These are phyloP conservation scores for Huiozyma naganishii DNA, from an alignment of 805 yeast genomes.

Conservation along the genomic window DNA sequence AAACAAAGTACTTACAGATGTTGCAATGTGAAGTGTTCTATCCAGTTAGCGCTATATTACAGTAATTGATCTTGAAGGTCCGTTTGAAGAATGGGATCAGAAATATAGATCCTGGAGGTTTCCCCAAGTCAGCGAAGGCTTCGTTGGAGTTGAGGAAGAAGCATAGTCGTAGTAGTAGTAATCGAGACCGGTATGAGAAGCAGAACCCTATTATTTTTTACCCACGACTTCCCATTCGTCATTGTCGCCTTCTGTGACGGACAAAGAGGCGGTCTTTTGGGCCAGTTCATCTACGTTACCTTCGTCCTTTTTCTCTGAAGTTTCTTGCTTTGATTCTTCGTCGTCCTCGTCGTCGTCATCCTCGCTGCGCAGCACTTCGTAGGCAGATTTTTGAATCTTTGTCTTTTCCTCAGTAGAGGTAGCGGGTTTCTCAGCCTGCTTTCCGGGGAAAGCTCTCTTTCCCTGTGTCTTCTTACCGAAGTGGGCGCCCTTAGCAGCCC, in stretches of 20 bases:
- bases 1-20: too few species aligned
- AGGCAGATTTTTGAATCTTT: constrained; percentile 35
- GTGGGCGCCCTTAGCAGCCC: constrained; percentile 28
- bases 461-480: constrained; percentile 26
- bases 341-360: constrained; percentile 41
- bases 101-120: too few species aligned
- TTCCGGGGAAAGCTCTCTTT: not conserved
- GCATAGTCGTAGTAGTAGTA: too few species aligned
- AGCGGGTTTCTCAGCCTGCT: not conserved
- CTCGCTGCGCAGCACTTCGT: constrained; percentile 39
- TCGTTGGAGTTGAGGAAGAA: too few species aligned
- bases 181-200: not conserved
- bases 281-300: constrained; percentile 20
- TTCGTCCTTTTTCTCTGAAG: constrained; percentile 8
- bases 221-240: constrained; percentile 40
- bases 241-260: constrained; percentile 29
- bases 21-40: too few species aligned
- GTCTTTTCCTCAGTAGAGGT: constrained; percentile 24
- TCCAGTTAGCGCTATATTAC: too few species aligned
- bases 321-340: constrained; percentile 10
- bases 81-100: too few species aligned
- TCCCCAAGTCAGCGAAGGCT: too few species aligned
- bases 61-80: too few species aligned
- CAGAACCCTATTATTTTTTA: constrained; percentile 24
- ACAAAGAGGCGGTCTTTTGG: constrained; percentile 31